A percentile compares a stretch with the other conserved stretches of the same genome.
phyloP scores from a whole-genome alignment of 2,329 filamentous ascomycete genomes.

The Passalora sequoiae region DNA sequence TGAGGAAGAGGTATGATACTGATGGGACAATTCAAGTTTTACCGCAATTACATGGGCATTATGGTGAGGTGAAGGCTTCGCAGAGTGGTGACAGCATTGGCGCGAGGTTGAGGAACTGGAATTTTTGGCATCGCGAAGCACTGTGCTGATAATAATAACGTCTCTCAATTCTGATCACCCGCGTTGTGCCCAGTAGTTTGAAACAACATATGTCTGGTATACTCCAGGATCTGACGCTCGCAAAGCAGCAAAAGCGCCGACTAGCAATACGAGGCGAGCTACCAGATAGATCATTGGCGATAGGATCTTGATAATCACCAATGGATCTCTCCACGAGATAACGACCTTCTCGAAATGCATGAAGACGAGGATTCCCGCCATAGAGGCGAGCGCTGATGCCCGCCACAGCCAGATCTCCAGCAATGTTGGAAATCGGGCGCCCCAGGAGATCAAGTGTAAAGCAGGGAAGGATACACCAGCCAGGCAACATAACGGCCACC shows the following conservation, averaged over 20 bases:
- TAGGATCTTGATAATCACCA: constrained; percentile 16
- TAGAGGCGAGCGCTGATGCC: constrained; percentile 25
- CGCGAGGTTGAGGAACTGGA: too few relatives aligned
- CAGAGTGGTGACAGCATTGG: too few relatives aligned
- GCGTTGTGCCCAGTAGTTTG: constrained; percentile 9
- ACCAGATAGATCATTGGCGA: constrained; percentile 12
- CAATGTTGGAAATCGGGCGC: constrained; percentile 29
- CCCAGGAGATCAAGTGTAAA: constrained; percentile 33
- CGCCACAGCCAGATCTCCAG: constrained; percentile 33
- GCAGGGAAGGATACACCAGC: constrained; percentile 28
- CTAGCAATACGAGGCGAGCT: constrained; percentile 11
- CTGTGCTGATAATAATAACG: too few relatives aligned
- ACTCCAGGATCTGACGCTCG: constrained; percentile 9
- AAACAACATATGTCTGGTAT: constrained; percentile 11
- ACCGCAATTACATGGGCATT: too few relatives aligned
- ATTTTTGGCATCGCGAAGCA: too few relatives aligned
- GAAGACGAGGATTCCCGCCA: constrained; percentile 26
- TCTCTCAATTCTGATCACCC: too few relatives aligned
- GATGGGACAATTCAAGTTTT: too few relatives aligned
- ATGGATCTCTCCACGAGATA: constrained; percentile 13
- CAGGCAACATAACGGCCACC: constrained; percentile 22
- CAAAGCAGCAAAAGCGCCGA: constrained; percentile 12
- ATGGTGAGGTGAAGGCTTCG: too few relatives aligned
- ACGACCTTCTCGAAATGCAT: constrained; percentile 20
- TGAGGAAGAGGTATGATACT: too few relatives aligned